Conservation (phyloP, 2,329 filamentous ascomycete species). For the Penicillium polonicum region DNA sequence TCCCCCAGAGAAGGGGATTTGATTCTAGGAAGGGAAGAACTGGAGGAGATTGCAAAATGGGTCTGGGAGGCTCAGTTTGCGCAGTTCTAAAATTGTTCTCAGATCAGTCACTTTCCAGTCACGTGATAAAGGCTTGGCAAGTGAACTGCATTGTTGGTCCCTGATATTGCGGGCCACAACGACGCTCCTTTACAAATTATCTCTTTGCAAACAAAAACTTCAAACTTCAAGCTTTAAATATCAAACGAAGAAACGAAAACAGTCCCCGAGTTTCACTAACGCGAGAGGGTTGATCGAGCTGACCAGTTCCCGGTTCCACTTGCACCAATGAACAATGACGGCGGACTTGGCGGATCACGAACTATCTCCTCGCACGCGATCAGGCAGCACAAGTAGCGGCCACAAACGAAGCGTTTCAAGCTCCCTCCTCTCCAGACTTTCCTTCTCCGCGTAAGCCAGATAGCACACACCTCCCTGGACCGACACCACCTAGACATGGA, state of each 20-base stretch:
- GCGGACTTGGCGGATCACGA: conserved; percentile 29
- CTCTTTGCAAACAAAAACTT: neutral
- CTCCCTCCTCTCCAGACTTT: conserved; percentile 66
- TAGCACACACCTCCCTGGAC: conserved; percentile 36
- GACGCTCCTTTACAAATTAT: neutral
- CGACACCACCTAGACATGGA: conserved; percentile 27
- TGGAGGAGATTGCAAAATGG: no score
- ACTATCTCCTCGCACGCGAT: conserved; percentile 31
- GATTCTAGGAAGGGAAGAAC: no score
- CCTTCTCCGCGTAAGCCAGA: conserved; percentile 60
- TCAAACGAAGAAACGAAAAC: neutral
- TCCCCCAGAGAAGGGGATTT: no score
- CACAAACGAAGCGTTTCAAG: conserved; percentile 60
- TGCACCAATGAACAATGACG: conserved; percentile 40
- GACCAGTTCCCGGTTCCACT: conserved; percentile 22
- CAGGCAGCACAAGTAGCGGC: conserved; percentile 33
- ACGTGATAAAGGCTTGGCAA: no score
- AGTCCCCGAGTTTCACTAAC: conserved; percentile 5
- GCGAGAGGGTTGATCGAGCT: conserved; percentile 16
- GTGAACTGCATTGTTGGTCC: no score
- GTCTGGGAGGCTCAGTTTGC: no score
- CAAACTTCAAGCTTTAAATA: neutral
- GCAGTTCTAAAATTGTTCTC: no score
- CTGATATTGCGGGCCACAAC: conserved; percentile 10
- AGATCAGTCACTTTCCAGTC: no score